phyloP scores from a whole-genome alignment of 768 basidiomycete genomes.

The Nevesoporus exiguus region DNA sequence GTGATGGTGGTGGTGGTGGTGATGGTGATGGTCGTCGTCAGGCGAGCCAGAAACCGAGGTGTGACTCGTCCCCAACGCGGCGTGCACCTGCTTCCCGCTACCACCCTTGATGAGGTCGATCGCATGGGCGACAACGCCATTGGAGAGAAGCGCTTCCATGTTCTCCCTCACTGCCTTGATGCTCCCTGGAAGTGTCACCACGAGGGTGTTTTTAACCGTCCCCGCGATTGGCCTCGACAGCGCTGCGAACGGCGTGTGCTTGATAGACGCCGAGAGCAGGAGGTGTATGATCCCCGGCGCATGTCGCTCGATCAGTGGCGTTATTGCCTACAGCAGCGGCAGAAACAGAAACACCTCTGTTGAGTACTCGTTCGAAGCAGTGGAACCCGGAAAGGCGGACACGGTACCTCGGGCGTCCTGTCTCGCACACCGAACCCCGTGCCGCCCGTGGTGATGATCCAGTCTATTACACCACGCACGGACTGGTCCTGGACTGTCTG shows the following conservation, averaged over 20 bases:
- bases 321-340: slow-evolving; percentile 50
- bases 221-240: slow-evolving; percentile 84
- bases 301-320: slow-evolving; percentile 60
- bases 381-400: neutral
- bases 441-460: slow-evolving; percentile 82
- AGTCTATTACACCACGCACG: slow-evolving; percentile 49
- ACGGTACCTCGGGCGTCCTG: slow-evolving; percentile 72
- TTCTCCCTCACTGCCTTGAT: slow-evolving; percentile 84
- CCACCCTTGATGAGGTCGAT: slow-evolving; percentile 71
- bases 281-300: slow-evolving; percentile 75
- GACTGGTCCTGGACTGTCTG: slow-evolving; percentile 45
- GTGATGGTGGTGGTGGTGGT: slow-evolving; percentile 36
- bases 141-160: slow-evolving; percentile 55
- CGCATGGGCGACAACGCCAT: slow-evolving; percentile 63
- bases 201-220: slow-evolving; percentile 57
- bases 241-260: slow-evolving; percentile 75
- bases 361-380: neutral
- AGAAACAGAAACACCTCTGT: neutral
- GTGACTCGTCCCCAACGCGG: slow-evolving; percentile 38
- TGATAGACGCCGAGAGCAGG: slow-evolving; percentile 62
- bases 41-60: slow-evolving; percentile 16
- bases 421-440: slow-evolving; percentile 85
- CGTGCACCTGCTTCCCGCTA: slow-evolving; percentile 57
- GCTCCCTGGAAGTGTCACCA: slow-evolving; percentile 83
- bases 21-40: slow-evolving; percentile 25